Conservation (phyloP, 2,329 filamentous ascomycete genomes). For the Aspergillus sclerotialis region DNA sequence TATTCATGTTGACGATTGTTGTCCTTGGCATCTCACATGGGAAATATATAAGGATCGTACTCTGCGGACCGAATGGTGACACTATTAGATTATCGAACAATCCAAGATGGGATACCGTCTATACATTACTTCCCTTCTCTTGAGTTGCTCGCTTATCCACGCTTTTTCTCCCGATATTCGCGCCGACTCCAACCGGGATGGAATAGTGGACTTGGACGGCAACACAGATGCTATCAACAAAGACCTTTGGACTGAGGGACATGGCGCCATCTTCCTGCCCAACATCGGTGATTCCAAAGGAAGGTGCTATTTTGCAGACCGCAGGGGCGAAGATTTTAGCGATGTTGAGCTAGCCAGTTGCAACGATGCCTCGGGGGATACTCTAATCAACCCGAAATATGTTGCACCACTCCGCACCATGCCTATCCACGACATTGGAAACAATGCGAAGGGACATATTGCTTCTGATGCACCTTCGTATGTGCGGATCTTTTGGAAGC, state of each 20-base stretch:
- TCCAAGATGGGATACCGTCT: no score
- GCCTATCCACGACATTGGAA: constrained; percentile 13
- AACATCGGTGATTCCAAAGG: constrained; percentile 28
- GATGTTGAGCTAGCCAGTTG: constrained; percentile 24
- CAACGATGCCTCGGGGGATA: constrained; percentile 31
- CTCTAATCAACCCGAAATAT: constrained; percentile 22
- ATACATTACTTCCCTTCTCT: no score
- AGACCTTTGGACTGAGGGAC: constrained; percentile 11
- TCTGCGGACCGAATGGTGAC: no score
- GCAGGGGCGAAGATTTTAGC: constrained; percentile 7
- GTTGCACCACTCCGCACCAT: constrained; percentile 28
- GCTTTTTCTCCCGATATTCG: constrained; percentile 14
- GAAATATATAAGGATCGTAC: no score
- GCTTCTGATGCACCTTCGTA: constrained; percentile 7
- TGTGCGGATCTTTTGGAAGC: constrained; percentile 24
- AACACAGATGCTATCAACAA: constrained; percentile 17
- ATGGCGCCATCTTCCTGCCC: constrained; percentile 32
- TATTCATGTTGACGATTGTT: no score
- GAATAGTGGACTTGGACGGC: constrained; percentile 18
- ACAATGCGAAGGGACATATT: constrained; percentile 3
- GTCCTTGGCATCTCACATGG: no score
- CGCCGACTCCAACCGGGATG: constrained; percentile 36
- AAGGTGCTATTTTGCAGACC: constrained; percentile 19
- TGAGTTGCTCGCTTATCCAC: no score
- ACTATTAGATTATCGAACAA: no score